Evolutionary conservation across 2,329 filamentous ascomycete species (phyloP).

Genomic region (Xylariaceae sp.): DNA sequence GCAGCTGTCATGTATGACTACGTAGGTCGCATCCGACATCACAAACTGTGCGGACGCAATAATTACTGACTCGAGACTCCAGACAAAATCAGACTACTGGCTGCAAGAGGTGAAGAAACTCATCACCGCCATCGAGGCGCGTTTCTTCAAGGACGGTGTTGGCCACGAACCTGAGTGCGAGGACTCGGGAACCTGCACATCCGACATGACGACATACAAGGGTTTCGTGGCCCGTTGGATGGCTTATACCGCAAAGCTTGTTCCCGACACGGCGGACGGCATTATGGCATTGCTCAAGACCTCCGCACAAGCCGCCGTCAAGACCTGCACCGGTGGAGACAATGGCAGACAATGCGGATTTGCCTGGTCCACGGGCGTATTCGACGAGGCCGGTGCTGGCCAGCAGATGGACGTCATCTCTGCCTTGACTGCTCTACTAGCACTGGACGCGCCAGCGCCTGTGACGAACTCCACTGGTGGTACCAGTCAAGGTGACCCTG

Average conservation of each 20-base stretch:
- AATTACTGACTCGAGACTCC: constrained; percentile 17
- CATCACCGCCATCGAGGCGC: constrained; percentile 39
- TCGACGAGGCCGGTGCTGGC: constrained; percentile 46
- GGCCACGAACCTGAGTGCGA: constrained; percentile 56
- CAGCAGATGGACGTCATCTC: constrained; percentile 48
- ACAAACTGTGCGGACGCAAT: too few relatives aligned
- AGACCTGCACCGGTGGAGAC: constrained; percentile 30
- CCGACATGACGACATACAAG: constrained; percentile 56
- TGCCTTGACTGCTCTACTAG: constrained; percentile 41
- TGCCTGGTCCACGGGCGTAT: constrained; percentile 42
- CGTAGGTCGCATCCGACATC: constrained; percentile 16
- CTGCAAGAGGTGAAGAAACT: constrained; percentile 47
- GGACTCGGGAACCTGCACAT: constrained; percentile 42
- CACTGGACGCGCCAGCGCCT: constrained; percentile 29
- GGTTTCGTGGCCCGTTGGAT: constrained; percentile 53
- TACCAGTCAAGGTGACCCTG: constrained; percentile 27
- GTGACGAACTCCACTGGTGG: constrained; percentile 40
- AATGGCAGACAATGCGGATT: constrained; percentile 45
- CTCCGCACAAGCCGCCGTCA: constrained; percentile 37
- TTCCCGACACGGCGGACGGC: constrained; percentile 31
- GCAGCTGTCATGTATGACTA: constrained; percentile 42
- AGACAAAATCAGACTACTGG: constrained; percentile 31
- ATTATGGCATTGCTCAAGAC: constrained; percentile 35
- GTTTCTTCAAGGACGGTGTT: constrained; percentile 46
- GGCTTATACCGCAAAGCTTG: constrained; percentile 35